phyloP scores from a whole-genome alignment of 2,329 filamentous ascomycete species.

The Ophiosphaerella herpotricha region DNA sequence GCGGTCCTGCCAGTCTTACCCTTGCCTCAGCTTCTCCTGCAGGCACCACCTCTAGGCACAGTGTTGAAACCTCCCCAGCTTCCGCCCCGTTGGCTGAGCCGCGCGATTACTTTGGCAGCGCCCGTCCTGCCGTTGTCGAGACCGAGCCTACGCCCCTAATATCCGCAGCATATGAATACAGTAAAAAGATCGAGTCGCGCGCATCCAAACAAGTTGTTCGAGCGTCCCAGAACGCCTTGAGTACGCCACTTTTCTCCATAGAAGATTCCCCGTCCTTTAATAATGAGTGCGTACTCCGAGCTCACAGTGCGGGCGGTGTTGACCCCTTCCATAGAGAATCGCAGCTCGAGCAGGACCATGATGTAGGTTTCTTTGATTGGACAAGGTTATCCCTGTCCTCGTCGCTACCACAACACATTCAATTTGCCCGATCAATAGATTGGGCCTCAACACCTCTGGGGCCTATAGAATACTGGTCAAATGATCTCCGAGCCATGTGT shows the following conservation, averaged over 20 bases:
- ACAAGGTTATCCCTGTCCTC: constrained; percentile 69
- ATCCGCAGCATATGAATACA: constrained; percentile 7
- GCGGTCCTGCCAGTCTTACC: constrained; percentile 37
- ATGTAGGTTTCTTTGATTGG: constrained; percentile 75
- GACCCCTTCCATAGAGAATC: constrained; percentile 44
- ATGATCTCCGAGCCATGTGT: constrained; percentile 75
- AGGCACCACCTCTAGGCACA: constrained; percentile 14
- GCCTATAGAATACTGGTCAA: constrained; percentile 73
- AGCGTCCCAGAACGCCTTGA: constrained; percentile 15
- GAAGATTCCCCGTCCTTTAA: constrained; percentile 36
- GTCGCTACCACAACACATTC: constrained; percentile 70
- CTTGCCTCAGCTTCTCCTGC: constrained; percentile 30
- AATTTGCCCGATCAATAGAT: constrained; percentile 71
- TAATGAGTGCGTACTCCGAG: constrained; percentile 49
- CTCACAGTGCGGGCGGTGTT: constrained; percentile 46
- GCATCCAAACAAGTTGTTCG: constrained; percentile 2
- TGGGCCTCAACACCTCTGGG: constrained; percentile 76
- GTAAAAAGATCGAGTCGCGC: constrained; percentile 2
- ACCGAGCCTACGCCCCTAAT: constrained; percentile 16
- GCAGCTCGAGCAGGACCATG: constrained; percentile 24
- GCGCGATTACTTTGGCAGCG: constrained; percentile 51
- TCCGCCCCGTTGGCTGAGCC: constrained; percentile 29
- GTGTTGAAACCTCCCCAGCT: constrained; percentile 12
- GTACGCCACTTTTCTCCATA: constrained; percentile 22
- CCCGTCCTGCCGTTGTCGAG: constrained; percentile 16